Percentiles rank a stretch among this genome's conserved stretches.
Conservation (phyloP, 2,329 filamentous ascomycete species). For the Penicillium verrucosum region DNA sequence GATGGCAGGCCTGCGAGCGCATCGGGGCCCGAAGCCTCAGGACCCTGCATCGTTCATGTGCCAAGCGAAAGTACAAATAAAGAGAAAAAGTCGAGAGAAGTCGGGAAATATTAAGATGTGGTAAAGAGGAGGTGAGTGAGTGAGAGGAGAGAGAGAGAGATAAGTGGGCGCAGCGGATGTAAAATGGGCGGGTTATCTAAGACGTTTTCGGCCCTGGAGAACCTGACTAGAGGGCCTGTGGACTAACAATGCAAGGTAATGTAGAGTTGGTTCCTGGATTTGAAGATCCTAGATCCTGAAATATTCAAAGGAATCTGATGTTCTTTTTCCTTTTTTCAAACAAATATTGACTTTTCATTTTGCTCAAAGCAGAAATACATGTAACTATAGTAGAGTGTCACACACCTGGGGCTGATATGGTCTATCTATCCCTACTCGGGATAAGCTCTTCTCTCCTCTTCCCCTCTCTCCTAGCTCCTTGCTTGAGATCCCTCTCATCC, state of each 20-base stretch:
- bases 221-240: neutral
- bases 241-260: constrained; percentile 2
- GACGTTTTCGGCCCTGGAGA: constrained; percentile 25
- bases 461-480: constrained; percentile 19
- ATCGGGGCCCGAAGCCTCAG: constrained; percentile 39
- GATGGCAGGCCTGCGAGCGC: constrained; percentile 35
- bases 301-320: neutral
- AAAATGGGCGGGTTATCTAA: constrained; percentile 23
- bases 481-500: constrained; percentile 14
- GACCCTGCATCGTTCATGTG: constrained; percentile 42
- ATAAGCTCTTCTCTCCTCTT: constrained; percentile 12
- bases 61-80: constrained; percentile 4
- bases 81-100: neutral
- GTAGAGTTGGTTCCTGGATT: constrained; percentile 3
- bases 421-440: constrained; percentile 15
- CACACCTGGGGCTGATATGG: neutral
- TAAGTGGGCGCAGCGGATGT: constrained; percentile 16
- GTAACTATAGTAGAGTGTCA: neutral
- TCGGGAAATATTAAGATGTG: neutral
- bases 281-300: neutral
- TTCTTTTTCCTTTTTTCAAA: neutral
- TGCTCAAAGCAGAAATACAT: neutral
- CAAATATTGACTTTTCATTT: neutral
- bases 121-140: constrained; percentile 4
- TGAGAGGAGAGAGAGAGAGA: constrained; percentile 12